Base-by-base conservation (phyloP, 331 rosid genomes). In the Pyracantha coccinea region DNA sequence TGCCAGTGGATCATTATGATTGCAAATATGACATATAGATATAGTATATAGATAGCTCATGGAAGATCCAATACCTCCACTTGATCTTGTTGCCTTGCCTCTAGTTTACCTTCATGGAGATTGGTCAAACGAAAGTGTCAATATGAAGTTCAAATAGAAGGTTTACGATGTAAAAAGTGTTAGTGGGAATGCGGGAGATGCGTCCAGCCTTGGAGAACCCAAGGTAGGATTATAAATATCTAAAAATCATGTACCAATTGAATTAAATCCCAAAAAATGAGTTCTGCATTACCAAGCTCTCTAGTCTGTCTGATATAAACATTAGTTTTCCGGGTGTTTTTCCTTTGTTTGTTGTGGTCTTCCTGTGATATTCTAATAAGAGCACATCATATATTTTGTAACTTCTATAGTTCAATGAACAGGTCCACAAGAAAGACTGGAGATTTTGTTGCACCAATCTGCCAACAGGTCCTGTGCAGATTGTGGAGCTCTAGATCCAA, bases 401-500 rank as follows among this genome's bases (percentile, higher is more conserved):
- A 65, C 31, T 19, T 10, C 4, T 23, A 27, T 68, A 71, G 47
- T 73, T 74, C 67, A 77, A 79, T 69, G 77, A 68, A 24, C 86
- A 94, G 99, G 83, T 74, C 84, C 95, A 29, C 92, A 78, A n/a
- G 83, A 79, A 81, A 88, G 91, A 82, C 68, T 94, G 78, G 78
- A 84, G 35, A 77, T 70, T 83, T 78, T 92, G 61, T 69, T 82
- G 88, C 72, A 70, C 52, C 88, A 87, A 76, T 66, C 83, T 14
- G 87, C 88, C 32, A 94, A 94, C 78, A 78, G 52, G 73, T 68
- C 29, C 58, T 94, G 99, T 24, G 97, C 99, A 64, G 99, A 94
- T 78, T 94, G 99, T 76, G 97, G 93, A 59, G 78, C 97, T 71
- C 91, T 91, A 25, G 96, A 90, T 58, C 99, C 99, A 52, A 92